Evolutionary conservation across 768 basidiomycete genomes (phyloP).

Genomic region (Suillus subluteus): DNA sequence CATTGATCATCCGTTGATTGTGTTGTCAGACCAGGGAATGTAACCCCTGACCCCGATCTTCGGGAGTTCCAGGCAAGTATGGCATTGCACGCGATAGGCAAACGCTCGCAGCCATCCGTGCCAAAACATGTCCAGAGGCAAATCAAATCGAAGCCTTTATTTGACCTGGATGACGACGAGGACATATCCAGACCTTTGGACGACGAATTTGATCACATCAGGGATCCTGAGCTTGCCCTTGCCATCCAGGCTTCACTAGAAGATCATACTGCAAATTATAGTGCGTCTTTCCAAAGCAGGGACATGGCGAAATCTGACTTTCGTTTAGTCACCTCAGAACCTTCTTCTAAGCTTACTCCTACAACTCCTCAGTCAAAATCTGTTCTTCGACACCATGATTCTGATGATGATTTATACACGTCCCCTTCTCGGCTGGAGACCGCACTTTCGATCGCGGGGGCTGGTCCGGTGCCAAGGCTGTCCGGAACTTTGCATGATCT

Average conservation of each 20-base stretch:
- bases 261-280: conserved; percentile 13
- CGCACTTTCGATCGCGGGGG: conserved; percentile 66
- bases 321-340: conserved; percentile 4
- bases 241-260: conserved; percentile 69
- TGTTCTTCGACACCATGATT: conserved; percentile 19
- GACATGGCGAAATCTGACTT: background rate
- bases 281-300: background rate
- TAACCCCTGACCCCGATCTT: conserved; percentile 59
- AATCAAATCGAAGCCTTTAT: conserved; percentile 48
- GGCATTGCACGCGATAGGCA: conserved; percentile 62
- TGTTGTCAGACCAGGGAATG: conserved; percentile 33
- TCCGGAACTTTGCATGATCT: conserved; percentile 18
- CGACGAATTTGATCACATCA: conserved; percentile 40
- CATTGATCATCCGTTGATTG: conserved; percentile 18
- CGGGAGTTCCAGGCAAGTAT: conserved; percentile 61
- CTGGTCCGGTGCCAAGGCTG: conserved; percentile 40
- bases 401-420: conserved; percentile 52
- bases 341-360: conserved; percentile 11
- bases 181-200: conserved; percentile 24
- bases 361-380: conserved; percentile 1
- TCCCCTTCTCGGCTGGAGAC: conserved; percentile 66
- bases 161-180: conserved; percentile 57
- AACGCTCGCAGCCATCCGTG: conserved; percentile 42
- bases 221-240: conserved; percentile 59
- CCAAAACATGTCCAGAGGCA: conserved; percentile 39